Conservation (phyloP, 192 early-diverging fungal genomes). For the Polychytrium aggregatum region DNA sequence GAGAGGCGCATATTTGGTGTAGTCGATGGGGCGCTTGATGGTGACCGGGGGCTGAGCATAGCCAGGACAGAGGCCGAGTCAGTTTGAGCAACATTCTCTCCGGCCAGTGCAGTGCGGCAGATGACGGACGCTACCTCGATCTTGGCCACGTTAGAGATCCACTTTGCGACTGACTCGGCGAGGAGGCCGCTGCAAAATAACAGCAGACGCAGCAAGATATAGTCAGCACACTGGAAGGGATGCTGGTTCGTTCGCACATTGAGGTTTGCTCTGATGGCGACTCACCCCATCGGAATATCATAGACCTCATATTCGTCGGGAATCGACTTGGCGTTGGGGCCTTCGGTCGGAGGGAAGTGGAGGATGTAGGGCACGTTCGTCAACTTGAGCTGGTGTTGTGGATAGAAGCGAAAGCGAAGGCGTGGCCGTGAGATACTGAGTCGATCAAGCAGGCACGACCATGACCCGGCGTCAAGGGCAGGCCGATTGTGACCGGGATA, state of each 20-base stretch:
- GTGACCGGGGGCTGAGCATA: constrained; percentile 8
- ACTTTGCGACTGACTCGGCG: constrained; percentile 55
- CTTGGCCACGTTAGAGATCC: constrained; percentile 30
- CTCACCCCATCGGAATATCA: constrained; percentile 44
- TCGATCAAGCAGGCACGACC: no score
- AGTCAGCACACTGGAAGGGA: no score
- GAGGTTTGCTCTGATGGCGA: background rate
- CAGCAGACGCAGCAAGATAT: no score
- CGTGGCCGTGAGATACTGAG: no score
- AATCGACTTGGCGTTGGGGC: constrained; percentile 24
- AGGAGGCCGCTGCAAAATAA: constrained; percentile 36
- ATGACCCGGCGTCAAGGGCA: no score
- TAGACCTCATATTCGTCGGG: constrained; percentile 39
- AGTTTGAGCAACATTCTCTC: background rate
- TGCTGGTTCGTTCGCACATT: no score
- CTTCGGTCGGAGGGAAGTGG: constrained; percentile 56
- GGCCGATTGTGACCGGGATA: no score
- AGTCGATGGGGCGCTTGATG: constrained; percentile 48
- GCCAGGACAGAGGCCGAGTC: background rate
- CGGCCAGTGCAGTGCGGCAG: background rate
- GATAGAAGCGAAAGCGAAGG: no score
- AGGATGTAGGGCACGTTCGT: constrained; percentile 52
- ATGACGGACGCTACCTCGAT: constrained; percentile 9
- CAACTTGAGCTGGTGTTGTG: constrained; percentile 39
- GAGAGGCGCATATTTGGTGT: constrained; percentile 24